A percentile compares a stretch with the other conserved stretches of the same genome.
phyloP scores from a whole-genome alignment of 1,284 basidiomycete species.

The Ustilago shanxiensis region DNA sequence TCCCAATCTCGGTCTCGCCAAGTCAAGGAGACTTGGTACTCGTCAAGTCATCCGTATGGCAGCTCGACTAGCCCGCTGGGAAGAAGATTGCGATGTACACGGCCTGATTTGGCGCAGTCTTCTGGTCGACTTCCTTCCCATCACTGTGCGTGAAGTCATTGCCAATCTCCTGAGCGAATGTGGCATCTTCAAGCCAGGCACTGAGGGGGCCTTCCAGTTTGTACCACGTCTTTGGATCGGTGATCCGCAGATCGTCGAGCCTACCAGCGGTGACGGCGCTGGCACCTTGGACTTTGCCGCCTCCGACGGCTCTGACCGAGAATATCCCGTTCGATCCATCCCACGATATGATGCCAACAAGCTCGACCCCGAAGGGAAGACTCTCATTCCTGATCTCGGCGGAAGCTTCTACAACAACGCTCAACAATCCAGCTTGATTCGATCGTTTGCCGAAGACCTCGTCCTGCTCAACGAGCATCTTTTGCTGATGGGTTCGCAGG shows the following conservation, averaged over 20 bases:
- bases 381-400: constrained; percentile 66
- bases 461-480: constrained; percentile 68
- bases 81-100: constrained; percentile 65
- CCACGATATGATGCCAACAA: constrained; percentile 60
- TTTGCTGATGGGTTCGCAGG: constrained; percentile 70
- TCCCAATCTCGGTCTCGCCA: constrained; percentile 63
- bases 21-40: constrained; percentile 70
- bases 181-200: constrained; percentile 61
- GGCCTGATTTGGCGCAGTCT: constrained; percentile 65
- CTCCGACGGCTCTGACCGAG: constrained; percentile 36
- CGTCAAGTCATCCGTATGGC: constrained; percentile 69
- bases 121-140: constrained; percentile 70
- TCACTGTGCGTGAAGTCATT: constrained; percentile 66
- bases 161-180: constrained; percentile 58
- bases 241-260: constrained; percentile 33
- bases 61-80: constrained; percentile 59
- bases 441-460: constrained; percentile 69
- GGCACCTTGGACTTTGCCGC: constrained; percentile 54
- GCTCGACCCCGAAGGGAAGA: constrained; percentile 66
- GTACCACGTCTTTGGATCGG: constrained; percentile 46
- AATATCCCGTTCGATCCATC: constrained; percentile 44
- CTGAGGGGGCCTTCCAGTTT: constrained; percentile 62
- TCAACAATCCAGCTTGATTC: constrained; percentile 66
- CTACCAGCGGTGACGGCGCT: constrained; percentile 10
- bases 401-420: constrained; percentile 69